phyloP scores from a whole-genome alignment of 1,139 yeast species.

The Debaryomyces udenii region DNA sequence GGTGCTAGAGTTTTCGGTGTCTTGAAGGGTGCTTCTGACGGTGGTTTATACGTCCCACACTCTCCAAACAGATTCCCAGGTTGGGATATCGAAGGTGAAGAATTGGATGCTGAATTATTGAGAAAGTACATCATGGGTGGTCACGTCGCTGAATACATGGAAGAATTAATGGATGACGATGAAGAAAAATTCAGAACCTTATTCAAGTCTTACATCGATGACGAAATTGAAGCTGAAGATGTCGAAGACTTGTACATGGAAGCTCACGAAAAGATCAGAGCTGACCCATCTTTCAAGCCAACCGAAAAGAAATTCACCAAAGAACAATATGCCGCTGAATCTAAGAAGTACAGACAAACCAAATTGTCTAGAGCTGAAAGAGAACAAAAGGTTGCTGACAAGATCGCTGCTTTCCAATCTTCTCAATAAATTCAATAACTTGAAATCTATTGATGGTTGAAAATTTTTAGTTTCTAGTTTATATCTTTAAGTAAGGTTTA shows the following conservation, averaged over 20 bases:
- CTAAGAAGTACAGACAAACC: conserved; percentile 86
- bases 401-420: conserved; percentile 85
- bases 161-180: conserved; percentile 99
- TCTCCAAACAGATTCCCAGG: conserved; percentile 99
- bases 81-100: conserved; percentile 98
- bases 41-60: conserved; percentile 99
- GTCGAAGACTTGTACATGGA: conserved; percentile 92
- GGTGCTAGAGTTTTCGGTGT: conserved; percentile 99
- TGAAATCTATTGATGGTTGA: conserved; percentile 5
- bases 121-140: conserved; percentile 99
- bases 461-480: conserved; percentile 7
- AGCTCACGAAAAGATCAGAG: conserved; percentile 97
- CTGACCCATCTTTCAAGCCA: conserved; percentile 89
- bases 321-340: conserved; percentile 97
- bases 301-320: conserved; percentile 93
- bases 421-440: conserved; percentile 39
- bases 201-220: conserved; percentile 96
- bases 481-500: conserved; percentile 2
- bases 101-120: conserved; percentile 95
- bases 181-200: conserved; percentile 98
- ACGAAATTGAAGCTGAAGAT: conserved; percentile 96
- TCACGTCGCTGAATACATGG: conserved; percentile 99
- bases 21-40: conserved; percentile 99
- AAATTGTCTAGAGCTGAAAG: conserved; percentile 94
- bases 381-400: conserved; percentile 83